phyloP scores from a whole-genome alignment of 2,329 filamentous ascomycete genomes.

The Balansia obtecta region DNA sequence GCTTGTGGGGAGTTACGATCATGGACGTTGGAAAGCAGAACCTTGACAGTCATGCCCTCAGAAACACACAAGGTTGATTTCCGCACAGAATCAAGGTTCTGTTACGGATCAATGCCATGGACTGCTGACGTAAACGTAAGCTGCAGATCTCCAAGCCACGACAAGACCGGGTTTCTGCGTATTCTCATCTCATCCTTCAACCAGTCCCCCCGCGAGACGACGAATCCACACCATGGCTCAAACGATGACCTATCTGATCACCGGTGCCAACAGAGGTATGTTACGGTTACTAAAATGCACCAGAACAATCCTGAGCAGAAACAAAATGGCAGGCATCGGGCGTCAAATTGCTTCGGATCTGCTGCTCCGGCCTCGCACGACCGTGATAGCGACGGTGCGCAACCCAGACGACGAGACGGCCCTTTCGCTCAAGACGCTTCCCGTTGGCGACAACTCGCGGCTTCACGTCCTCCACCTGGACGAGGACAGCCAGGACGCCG shows the following conservation, averaged over 20 bases:
- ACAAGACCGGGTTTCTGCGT: too few relatives aligned
- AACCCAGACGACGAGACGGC: slow-evolving; percentile 11
- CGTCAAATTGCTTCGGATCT: slow-evolving; percentile 7
- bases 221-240: background rate
- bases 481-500: slow-evolving; percentile 19
- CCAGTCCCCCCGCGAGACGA: background rate
- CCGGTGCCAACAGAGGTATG: slow-evolving; percentile 8
- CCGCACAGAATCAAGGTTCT: too few relatives aligned
- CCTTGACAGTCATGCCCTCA: too few relatives aligned
- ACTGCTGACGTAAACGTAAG: too few relatives aligned
- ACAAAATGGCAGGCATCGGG: slow-evolving; percentile 8
- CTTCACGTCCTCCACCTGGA: slow-evolving; percentile 26
- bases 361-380: slow-evolving; percentile 13
- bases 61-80: too few relatives aligned
- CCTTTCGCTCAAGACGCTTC: slow-evolving; percentile 13
- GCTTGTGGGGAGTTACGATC: too few relatives aligned
- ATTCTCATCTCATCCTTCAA: too few relatives aligned
- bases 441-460: slow-evolving; percentile 19
- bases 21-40: too few relatives aligned
- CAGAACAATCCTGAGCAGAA: background rate
- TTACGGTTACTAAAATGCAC: background rate
- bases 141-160: too few relatives aligned
- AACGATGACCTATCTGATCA: slow-evolving; percentile 7
- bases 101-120: too few relatives aligned
- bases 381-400: slow-evolving; percentile 28